Evolutionary conservation across 2,329 filamentous ascomycete genomes (phyloP), one percentile per base, ranked within the genome.

Genomic region (Penicillium sp.): DNA sequence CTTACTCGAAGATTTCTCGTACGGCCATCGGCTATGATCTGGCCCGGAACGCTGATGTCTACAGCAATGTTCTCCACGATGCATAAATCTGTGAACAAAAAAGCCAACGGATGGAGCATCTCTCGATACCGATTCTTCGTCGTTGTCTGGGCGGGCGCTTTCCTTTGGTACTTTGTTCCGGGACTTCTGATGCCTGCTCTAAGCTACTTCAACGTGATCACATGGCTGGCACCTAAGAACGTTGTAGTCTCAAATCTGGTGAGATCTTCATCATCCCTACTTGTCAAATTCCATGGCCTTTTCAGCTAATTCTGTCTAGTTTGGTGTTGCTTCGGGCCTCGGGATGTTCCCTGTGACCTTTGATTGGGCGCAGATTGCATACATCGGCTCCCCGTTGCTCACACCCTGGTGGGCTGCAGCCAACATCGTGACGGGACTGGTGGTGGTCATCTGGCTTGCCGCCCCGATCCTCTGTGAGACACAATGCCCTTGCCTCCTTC

Each of bases 321-420:
- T 95, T 67, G 91, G 91, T 14, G 88, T 93, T 14, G 83, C 86
- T n/a, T 93, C 90, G 2, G 91, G 91, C 2, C 81, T 96, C 13
- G 90, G 90, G 1, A 75, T 96, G 32, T 91, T 95, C 57, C 91
- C 91, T 0, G 70, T 96, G 64, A 95, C 91, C 0, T 95, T 96
- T 66, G 91, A 96, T 75, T 96, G 91, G 91, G 89, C 89, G 0
- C 91, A 96, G 68, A 87, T 96, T 58, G 90, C 91, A 0, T 85
- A 93, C 67, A 94, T 95, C 63, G 91, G 91, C 14, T 94, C 90
- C 4, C 91, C 89, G 0, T 77, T 95, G 6, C 80, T 94, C 14
- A 91, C 90, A 0, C 90, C 90, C 0, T 94, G 93, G 72, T 92
- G 90, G 90, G 88, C 90, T 39, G 88, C 90, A 8, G 84, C 92